Base-by-base conservation (phyloP, 441 rosid species). In the Manihot esculenta region DNA sequence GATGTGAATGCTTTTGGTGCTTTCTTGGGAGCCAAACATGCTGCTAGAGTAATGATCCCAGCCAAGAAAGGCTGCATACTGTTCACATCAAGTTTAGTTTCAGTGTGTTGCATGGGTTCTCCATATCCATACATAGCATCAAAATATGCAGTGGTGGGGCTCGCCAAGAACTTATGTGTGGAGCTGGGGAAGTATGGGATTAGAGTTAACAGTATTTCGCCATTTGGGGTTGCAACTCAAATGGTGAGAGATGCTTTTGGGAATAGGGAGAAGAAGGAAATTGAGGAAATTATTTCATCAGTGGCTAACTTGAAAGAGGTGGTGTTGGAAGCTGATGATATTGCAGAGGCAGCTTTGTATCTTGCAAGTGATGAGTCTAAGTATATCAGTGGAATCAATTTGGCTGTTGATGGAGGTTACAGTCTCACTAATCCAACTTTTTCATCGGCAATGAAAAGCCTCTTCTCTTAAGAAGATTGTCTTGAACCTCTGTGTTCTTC, bases 1-100 rank as follows among this genome's bases (percentile, higher is more conserved):
- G 78, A 75, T 17, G 68, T 79, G 1, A 82, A 83, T 30, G 72
- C 79, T 10, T 61, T 27, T 2, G 82, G 87, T 1, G 59, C 66
- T 0, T 82, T 75, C 66, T 44, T 82, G 41, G 80, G 64, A 0
- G 84, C 85, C 30, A 86, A 84, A 47, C 88, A 84, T 6, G 83
- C 88, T 0, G 73, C 85, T 0, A 80, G 82, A 58, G 84, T 81
- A 41, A 86, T 86, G 87, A 72, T 83, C 20, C 87, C 85, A 0
- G 79, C 66, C 10, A 58, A 38, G 48, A 81, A 67, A 42, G 85
- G 85, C 0, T 35, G 73, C 45, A 79, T 84, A 23, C 70, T 82
- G 5, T 84, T 78, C 77, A 73, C 82, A 5, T 66, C 79, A 0
- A 86, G 86, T 42, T 12, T 49, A 0, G 59, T 57, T 41, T 73